Base-by-base conservation (phyloP, 192 early-diverging fungal species). In the Rhizophagus prolifer region DNA sequence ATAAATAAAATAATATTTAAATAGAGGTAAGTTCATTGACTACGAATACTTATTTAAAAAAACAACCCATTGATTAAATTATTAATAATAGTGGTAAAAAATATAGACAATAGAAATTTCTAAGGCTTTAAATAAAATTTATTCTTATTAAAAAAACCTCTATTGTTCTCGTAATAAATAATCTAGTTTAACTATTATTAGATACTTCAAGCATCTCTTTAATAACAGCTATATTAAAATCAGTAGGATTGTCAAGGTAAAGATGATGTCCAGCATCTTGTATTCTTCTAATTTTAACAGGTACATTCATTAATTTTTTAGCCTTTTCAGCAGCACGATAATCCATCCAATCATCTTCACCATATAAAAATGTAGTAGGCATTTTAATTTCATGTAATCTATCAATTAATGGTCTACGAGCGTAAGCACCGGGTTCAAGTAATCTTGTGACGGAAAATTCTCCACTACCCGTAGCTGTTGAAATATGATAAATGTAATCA, bases 281-380 rank as follows among this genome's bases (percentile, higher is more conserved):
- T 14, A 93, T 82, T 47, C 85, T 75, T 61, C 85, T 79, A 46
- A 88, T 59, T 63, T 79, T 79, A 31, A 83, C 79, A 6, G 83
- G 85, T 7, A 90, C 91, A 0, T 77, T 83, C 83, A 90, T 92
- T 3, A 80, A 80, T 21, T 82, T 81, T n/a, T 80, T 85, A 23
- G 88, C 92, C 59, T 87, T 80, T 54, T 91, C 82, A 60, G 91
- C 94, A 26, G 90, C 87, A 23, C 83, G 81, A 80, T 90, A 90
- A 77, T 97, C 94, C 93, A 97, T 95, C 96, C 96, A 97, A 86
- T 97, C 95, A 38, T 83, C 79, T 25, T 82, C 82, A n/a, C 94
- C 94, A 72, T 95, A 94, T 77, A 94, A 82, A 78, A 95, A 95
- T 21, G 86, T 85, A 0, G 90, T 92, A 9, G 94, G 95, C 89